Percentiles rank a stretch among this genome's conserved stretches.
Evolutionary conservation across 352 stramenopile species (phyloP).

Genomic region (Phytophthora sansomeana): DNA sequence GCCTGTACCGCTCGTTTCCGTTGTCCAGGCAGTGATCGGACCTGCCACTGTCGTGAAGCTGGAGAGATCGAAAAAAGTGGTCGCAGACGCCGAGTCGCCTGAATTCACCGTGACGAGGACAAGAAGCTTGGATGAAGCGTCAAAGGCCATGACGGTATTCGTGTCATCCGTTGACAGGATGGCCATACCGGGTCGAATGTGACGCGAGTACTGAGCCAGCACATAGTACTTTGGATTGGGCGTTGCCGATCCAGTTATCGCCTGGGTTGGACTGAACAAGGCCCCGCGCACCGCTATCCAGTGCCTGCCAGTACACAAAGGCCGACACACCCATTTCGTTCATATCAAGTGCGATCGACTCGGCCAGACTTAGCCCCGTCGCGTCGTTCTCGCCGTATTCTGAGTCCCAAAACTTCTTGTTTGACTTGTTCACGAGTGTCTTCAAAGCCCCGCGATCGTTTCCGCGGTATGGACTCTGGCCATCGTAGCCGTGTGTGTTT

Average conservation of each 20-base stretch:
- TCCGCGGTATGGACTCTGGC: too few relatives aligned
- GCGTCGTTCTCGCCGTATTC: slow-evolving; percentile 65
- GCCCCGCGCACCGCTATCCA: slow-evolving; percentile 60
- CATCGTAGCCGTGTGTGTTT: slow-evolving; percentile 68
- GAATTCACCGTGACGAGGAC: slow-evolving; percentile 58
- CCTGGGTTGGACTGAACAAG: slow-evolving; percentile 52
- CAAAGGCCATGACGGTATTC: slow-evolving; percentile 59
- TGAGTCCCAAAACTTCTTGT: slow-evolving; percentile 67
- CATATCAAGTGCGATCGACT: slow-evolving; percentile 60
- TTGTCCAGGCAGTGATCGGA: slow-evolving; percentile 50
- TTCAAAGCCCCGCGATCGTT: slow-evolving; percentile 46
- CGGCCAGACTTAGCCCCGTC: slow-evolving; percentile 52
- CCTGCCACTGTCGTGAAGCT: slow-evolving; percentile 39
- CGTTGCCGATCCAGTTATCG: slow-evolving; percentile 43
- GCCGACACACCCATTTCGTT: slow-evolving; percentile 65
- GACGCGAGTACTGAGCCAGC: slow-evolving; percentile 64
- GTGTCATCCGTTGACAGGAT: slow-evolving; percentile 50
- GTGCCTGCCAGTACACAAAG: slow-evolving; percentile 72
- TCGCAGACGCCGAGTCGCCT: slow-evolving; percentile 24
- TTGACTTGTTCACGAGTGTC: slow-evolving; percentile 31
- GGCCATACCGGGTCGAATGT: slow-evolving; percentile 66
- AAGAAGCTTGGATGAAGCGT: slow-evolving; percentile 24
- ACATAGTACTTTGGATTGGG: slow-evolving; percentile 66
- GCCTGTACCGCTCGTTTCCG: slow-evolving; percentile 48
- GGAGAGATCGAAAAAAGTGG: slow-evolving; percentile 54